These are phyloP conservation scores for Diaporthe sp. DNA, from an alignment of 2,329 filamentous ascomycete species.

Conservation along the genomic window DNA sequence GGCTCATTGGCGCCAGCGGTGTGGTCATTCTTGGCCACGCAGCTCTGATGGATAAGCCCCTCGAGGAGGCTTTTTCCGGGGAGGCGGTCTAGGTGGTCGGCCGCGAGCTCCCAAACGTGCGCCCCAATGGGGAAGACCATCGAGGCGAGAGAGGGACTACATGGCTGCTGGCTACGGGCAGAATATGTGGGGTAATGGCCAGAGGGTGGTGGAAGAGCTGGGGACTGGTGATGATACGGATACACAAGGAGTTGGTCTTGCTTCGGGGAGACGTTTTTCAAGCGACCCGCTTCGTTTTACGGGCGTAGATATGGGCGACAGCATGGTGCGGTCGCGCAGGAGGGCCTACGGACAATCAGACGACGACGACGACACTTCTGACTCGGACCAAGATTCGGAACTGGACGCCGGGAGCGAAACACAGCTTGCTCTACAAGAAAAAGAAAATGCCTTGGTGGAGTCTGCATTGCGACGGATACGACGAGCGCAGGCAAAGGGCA, in stretches of 20 bases:
- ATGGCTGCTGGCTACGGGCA: conserved; percentile 61
- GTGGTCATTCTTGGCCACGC: conserved; percentile 96
- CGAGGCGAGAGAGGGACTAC: conserved; percentile 82
- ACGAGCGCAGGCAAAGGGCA: conserved; percentile 80
- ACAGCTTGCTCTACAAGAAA: conserved; percentile 70
- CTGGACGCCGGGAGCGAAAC: conserved; percentile 66
- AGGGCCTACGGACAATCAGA: conserved; percentile 56
- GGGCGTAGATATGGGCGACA: conserved; percentile 67
- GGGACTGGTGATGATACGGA: conserved; percentile 69
- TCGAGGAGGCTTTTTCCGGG: conserved; percentile 99
- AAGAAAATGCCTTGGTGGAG: conserved; percentile 82
- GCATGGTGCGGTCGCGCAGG: conserved; percentile 52
- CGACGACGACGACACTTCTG: conserved; percentile 61
- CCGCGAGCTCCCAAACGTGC: conserved; percentile 96
- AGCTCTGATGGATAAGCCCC: conserved; percentile 96
- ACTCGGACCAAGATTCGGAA: conserved; percentile 62
- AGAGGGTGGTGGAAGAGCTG: conserved; percentile 76
- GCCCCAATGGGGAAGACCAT: conserved; percentile 99
- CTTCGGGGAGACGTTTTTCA: conserved; percentile 62
- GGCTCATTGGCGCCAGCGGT: conserved; percentile 95
- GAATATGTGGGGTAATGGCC: conserved; percentile 53
- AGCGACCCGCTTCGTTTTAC: conserved; percentile 74
- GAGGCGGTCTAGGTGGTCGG: conserved; percentile 99
- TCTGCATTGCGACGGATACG: conserved; percentile 85
- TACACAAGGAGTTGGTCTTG: conserved; percentile 66